Conservation (phyloP, 306 rosid species). For the Cicer pinnatifidum region DNA sequence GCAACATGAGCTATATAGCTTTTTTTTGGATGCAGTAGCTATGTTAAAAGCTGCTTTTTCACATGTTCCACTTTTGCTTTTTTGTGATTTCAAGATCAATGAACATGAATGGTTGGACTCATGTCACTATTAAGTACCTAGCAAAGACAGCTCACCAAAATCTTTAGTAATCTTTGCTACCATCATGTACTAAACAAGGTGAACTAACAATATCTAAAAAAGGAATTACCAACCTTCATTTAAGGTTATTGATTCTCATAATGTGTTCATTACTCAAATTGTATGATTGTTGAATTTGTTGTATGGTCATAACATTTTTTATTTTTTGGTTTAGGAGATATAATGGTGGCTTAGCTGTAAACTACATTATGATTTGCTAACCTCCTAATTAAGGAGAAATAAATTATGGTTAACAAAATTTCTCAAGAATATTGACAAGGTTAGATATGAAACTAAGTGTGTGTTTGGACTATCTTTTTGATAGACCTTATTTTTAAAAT, state of each 20-base stretch:
- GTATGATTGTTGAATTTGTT: neutral
- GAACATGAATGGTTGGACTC: slow-evolving; percentile 42
- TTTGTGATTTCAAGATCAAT: slow-evolving; percentile 46
- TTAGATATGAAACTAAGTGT: no score
- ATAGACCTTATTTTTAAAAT: no score
- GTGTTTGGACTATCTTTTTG: no score
- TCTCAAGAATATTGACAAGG: no score
- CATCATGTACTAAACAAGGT: slow-evolving; percentile 47
- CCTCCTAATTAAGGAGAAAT: neutral
- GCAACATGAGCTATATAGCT: slow-evolving; percentile 48
- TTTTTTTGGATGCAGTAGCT: slow-evolving; percentile 50
- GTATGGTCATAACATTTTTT: neutral
- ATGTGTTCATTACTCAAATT: neutral
- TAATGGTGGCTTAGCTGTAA: slow-evolving; percentile 30
- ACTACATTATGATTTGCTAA: neutral
- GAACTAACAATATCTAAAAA: slow-evolving; percentile 36
- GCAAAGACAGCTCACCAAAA: slow-evolving; percentile 47
- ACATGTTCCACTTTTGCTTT: slow-evolving; percentile 67
- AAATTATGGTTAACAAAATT: no score
- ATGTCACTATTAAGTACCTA: slow-evolving; percentile 42
- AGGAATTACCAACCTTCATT: slow-evolving; percentile 35
- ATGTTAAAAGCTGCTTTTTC: slow-evolving; percentile 65
- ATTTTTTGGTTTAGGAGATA: neutral
- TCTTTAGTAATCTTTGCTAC: slow-evolving; percentile 40
- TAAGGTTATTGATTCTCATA: slow-evolving; percentile 35